Evolutionary conservation across 495 filamentous ascomycete genomes (phyloP), one percentile per base, ranked within the genome.

Genomic region (Penicillium cataractarum): DNA sequence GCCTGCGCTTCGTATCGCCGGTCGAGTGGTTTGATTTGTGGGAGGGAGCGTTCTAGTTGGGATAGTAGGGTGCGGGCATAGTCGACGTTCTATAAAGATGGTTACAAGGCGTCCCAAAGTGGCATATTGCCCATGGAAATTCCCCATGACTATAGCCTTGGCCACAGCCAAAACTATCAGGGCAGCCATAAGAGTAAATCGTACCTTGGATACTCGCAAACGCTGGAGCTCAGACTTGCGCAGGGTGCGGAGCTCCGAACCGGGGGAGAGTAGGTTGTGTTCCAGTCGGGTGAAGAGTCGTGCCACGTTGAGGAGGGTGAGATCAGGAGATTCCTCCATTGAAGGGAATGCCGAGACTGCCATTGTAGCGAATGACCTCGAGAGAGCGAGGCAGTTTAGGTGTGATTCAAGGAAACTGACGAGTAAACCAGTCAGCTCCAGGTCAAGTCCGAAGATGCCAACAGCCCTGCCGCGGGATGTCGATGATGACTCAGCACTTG

Each of bases 231-330:
- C 87, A 63, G 86, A 92, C 48, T 76, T 78, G 32, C 82, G 81
- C 35, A 93, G 76, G 24, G 80, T 78, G 19, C 81, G 82, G 8
- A 86, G 78, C 56, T 90, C 85, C 58, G 86, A 76, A 50, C 86
- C 83, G 55, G 89, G 83, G 21, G 85, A 84, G 32, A 93, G 82
- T 51, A 96, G 82, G 61, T 85, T 90, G 53, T 87, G 81, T 71
- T 93, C 87, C 6, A 96, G 80, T 2, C 91, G 87, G 57, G 80
- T 77, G 54, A 96, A 84, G n/a, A 94, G 83, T n/a, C 90, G 84
- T 49, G 80, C 83, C 10, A 94, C 83, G 65, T 90, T 88, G 21
- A 89, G 80, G 17, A 82, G 64, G 39, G 76, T 77, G 48, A 82
- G 66, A 40, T 82, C 74, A 35, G 73, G 66, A 15, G 74, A 63